Evolutionary conservation across 768 basidiomycete species (phyloP).

Genomic region (Amanita polypyramis): DNA sequence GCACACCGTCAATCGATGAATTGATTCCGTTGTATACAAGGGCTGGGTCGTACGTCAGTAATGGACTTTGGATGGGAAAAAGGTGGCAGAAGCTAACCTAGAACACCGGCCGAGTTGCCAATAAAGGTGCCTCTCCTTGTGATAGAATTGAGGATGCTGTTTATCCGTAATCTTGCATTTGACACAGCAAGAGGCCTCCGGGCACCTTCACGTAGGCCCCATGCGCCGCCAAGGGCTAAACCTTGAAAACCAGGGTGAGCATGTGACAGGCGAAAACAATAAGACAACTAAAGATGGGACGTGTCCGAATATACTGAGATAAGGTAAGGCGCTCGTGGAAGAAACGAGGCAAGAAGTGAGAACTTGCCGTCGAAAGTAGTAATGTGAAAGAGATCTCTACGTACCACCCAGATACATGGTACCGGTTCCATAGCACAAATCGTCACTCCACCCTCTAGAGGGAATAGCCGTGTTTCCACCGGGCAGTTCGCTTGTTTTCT

Average conservation of each 20-base stretch:
- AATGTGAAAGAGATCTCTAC: constrained; percentile 58
- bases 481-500: constrained; percentile 85
- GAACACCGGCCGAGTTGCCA: constrained; percentile 95
- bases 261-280: constrained; percentile 81
- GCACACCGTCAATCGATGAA: constrained; percentile 79
- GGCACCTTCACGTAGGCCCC: constrained; percentile 95
- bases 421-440: constrained; percentile 98
- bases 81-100: constrained; percentile 58
- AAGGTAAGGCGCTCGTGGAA: constrained; percentile 51
- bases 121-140: constrained; percentile 96
- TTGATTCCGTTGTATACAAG: constrained; percentile 95
- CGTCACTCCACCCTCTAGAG: constrained; percentile 97
- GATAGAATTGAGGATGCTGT: constrained; percentile 93
- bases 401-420: constrained; percentile 96
- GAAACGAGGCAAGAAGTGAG: constrained; percentile 41
- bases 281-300: constrained; percentile 54
- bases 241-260: constrained; percentile 62
- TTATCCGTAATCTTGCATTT: constrained; percentile 84
- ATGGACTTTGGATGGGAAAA: constrained; percentile 19
- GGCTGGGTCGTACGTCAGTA: constrained; percentile 44
- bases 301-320: constrained; percentile 43
- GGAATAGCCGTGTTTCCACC: constrained; percentile 88
- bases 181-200: constrained; percentile 78
- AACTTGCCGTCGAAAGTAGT: constrained; percentile 38
- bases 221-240: constrained; percentile 86